Evolutionary conservation across 2,329 filamentous ascomycete species (phyloP).

Genomic region (Rachicladosporium sp.): DNA sequence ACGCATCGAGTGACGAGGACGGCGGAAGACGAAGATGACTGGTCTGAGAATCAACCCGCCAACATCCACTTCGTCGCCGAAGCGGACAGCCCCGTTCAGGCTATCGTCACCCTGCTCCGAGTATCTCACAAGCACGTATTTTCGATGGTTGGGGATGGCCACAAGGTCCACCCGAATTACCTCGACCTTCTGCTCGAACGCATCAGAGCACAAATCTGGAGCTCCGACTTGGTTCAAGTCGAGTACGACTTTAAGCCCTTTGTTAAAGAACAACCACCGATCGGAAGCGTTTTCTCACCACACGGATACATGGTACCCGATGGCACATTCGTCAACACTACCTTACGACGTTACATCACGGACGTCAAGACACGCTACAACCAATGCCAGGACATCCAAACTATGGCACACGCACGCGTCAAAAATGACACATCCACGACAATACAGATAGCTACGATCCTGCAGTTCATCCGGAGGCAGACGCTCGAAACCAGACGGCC

Average conservation of each 20-base stretch:
- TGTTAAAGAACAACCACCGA: constrained; percentile 4
- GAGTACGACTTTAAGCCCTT: constrained; percentile 1
- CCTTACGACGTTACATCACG: constrained; percentile 1
- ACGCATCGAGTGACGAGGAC: too few species aligned
- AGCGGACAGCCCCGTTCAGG: not conserved
- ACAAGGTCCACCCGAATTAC: constrained; percentile 2
- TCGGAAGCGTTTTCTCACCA: constrained; percentile 5
- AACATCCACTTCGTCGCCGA: not conserved
- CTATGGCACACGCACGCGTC: not conserved
- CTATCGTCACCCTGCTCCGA: not conserved
- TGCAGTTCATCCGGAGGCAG: not conserved
- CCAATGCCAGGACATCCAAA: constrained; percentile 1
- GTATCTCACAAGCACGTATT: not conserved
- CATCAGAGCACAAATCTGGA: constrained; percentile 6
- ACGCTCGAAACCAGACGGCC: not conserved
- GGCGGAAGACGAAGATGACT: constrained; percentile 1
- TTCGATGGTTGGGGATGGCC: not conserved
- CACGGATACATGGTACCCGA: constrained; percentile 4
- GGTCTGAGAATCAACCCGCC: not conserved
- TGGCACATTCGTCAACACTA: constrained; percentile 3
- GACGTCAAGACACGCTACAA: constrained; percentile 1
- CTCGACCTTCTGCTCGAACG: constrained; percentile 5
- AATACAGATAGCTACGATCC: not conserved
- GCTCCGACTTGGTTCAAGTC: constrained; percentile 2
- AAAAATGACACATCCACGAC: not conserved